Evolutionary conservation across 768 basidiomycete species (phyloP).

Genomic region (Leccinellum rugosiceps): DNA sequence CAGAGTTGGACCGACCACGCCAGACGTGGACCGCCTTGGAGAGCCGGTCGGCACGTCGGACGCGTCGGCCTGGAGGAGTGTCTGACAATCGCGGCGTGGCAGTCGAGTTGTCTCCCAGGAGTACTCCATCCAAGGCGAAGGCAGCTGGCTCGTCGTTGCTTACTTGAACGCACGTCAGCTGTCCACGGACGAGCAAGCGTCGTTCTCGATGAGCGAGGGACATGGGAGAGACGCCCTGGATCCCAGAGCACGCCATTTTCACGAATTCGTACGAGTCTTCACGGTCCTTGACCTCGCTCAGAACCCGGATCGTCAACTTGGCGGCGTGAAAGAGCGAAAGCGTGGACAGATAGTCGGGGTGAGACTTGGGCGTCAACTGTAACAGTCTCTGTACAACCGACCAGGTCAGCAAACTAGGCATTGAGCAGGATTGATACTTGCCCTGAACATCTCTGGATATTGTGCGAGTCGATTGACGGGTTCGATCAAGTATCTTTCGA

Average conservation of each 20-base stretch:
- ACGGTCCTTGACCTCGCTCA: slow-evolving; percentile 81
- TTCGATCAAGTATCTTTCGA: slow-evolving; percentile 69
- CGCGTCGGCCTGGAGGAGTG: background rate
- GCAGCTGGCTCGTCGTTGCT: slow-evolving; percentile 28
- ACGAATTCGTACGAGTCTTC: slow-evolving; percentile 85
- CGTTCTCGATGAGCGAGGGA: slow-evolving; percentile 70
- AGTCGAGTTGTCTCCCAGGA: background rate
- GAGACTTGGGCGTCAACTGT: slow-evolving; percentile 63
- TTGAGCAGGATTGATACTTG: slow-evolving; percentile 35
- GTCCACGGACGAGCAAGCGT: slow-evolving; percentile 68
- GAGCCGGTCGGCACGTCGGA: slow-evolving; percentile 26
- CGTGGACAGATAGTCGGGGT: slow-evolving; percentile 69
- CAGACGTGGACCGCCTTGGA: slow-evolving; percentile 44
- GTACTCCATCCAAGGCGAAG: background rate
- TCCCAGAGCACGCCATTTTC: slow-evolving; percentile 54
- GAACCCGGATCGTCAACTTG: slow-evolving; percentile 67
- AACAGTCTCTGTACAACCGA: slow-evolving; percentile 60
- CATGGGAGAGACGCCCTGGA: slow-evolving; percentile 53
- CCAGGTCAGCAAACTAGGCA: slow-evolving; percentile 3
- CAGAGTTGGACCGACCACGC: slow-evolving; percentile 45
- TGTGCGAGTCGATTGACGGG: slow-evolving; percentile 70
- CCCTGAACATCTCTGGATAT: slow-evolving; percentile 73
- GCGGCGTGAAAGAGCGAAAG: slow-evolving; percentile 63
- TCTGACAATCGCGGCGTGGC: background rate
- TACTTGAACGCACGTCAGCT: slow-evolving; percentile 43